These are phyloP conservation scores for Iberis pinnata DNA, from an alignment of 345 rosid species.

Conservation along the genomic window DNA sequence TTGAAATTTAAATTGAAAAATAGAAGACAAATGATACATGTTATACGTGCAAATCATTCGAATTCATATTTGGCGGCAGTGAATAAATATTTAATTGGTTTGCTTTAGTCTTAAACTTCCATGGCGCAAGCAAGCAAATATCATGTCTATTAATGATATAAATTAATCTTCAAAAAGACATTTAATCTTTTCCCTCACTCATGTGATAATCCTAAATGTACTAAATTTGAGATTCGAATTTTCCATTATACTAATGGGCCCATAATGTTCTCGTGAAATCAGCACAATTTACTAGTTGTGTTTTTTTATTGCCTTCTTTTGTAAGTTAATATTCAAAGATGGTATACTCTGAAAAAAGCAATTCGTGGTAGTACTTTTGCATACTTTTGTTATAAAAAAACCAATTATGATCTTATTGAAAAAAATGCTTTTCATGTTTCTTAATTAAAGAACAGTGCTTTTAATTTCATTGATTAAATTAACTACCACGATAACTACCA, in stretches of 20 bases:
- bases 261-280: conserved; percentile 17
- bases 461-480: conserved; percentile 23
- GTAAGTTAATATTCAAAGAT: conserved; percentile 21
- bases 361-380: not conserved
- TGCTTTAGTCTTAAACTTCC: conserved; percentile 28
- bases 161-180: conserved; percentile 15
- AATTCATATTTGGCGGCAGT: conserved; percentile 31
- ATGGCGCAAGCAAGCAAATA: conserved; percentile 27
- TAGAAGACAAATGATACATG: conserved; percentile 8
- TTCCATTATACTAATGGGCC: conserved; percentile 26
- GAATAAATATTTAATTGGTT: conserved; percentile 9
- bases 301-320: not conserved
- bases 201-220: conserved; percentile 5
- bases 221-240: conserved; percentile 11
- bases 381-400: not conserved
- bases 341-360: conserved; percentile 25
- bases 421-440: too few relatives aligned
- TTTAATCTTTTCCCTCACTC: conserved; percentile 1
- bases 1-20: conserved; percentile 13
- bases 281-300: not conserved
- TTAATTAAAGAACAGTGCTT: conserved; percentile 8
- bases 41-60: conserved; percentile 20
- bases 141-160: conserved; percentile 19
- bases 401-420: conserved; percentile 15
- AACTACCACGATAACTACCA: conserved; percentile 32